phyloP scores from a whole-genome alignment of 345 rosid genomes.

The Eucalyptus regnans region DNA sequence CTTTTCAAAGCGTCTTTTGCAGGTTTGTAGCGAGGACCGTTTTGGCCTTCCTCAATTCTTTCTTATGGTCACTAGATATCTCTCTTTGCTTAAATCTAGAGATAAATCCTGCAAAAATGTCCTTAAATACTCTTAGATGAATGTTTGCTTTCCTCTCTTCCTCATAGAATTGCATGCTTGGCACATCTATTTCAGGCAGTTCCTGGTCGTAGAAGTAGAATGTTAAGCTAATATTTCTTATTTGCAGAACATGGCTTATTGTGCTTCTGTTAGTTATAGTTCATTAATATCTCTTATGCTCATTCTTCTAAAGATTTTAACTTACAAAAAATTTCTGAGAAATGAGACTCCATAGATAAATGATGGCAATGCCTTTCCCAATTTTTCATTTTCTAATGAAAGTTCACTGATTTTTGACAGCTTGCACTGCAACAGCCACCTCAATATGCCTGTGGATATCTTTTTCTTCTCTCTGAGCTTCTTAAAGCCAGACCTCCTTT shows the following conservation, averaged over 20 bases:
- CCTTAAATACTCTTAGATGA: background rate
- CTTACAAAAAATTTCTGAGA: background rate
- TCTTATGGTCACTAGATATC: background rate
- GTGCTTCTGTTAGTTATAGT: background rate
- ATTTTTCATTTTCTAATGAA: background rate
- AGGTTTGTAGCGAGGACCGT: constrained; percentile 21
- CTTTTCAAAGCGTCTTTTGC: constrained; percentile 83
- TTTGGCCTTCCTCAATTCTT: background rate
- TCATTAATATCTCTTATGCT: background rate
- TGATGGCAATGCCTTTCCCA: background rate
- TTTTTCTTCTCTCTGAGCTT: constrained; percentile 89
- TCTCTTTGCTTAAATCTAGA: background rate
- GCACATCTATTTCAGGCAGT: background rate
- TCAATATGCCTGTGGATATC: constrained; percentile 88
- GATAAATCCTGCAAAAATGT: background rate
- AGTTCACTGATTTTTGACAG: constrained; percentile 20
- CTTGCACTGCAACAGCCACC: constrained; percentile 95
- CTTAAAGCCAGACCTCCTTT: constrained; percentile 81
- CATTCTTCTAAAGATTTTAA: background rate
- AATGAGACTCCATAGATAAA: background rate
- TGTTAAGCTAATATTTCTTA: background rate
- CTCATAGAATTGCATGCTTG: background rate
- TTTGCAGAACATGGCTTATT: background rate
- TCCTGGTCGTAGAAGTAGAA: background rate
- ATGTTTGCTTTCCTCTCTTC: background rate